Percentiles rank a stretch among this genome's conserved stretches.
These are phyloP conservation scores for Protomyces lactucae-debilis DNA, from an alignment of 1,139 yeast genomes.

Conservation along the genomic window DNA sequence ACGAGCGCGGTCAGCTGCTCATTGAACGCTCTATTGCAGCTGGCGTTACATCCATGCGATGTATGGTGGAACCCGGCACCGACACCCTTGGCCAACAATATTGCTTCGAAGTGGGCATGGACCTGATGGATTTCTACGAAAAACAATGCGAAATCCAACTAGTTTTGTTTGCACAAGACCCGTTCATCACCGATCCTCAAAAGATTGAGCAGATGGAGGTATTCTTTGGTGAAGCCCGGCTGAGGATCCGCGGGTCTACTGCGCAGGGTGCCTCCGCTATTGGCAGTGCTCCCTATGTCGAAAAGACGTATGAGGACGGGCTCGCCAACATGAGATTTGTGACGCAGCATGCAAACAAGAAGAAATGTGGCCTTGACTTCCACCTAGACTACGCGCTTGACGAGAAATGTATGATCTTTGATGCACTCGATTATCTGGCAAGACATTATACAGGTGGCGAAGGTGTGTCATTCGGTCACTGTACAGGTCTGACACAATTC, in stretches of 20 bases:
- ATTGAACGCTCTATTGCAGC: neutral
- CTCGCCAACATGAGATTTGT: neutral
- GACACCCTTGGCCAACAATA: neutral
- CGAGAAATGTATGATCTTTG: neutral
- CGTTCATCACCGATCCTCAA: neutral
- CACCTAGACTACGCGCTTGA: conserved; percentile 4
- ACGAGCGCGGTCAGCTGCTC: neutral
- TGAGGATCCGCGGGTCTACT: too few species aligned
- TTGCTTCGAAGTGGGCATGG: conserved; percentile 1
- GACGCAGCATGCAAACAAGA: neutral
- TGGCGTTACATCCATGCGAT: neutral
- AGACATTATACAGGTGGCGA: neutral
- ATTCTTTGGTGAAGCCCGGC: too few species aligned
- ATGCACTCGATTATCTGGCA: neutral
- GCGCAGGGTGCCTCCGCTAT: neutral
- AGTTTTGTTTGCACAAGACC: conserved; percentile 5
- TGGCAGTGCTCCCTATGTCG: conserved; percentile 4
- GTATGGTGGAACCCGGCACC: neutral
- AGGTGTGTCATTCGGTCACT: neutral
- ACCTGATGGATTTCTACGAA: neutral
- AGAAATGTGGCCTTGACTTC: neutral
- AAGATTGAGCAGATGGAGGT: neutral
- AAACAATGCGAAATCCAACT: neutral
- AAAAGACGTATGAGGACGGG: neutral
- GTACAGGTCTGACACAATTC: neutral